Base-by-base conservation (phyloP, 345 rosid genomes). In the Aquilaria sinensis region DNA sequence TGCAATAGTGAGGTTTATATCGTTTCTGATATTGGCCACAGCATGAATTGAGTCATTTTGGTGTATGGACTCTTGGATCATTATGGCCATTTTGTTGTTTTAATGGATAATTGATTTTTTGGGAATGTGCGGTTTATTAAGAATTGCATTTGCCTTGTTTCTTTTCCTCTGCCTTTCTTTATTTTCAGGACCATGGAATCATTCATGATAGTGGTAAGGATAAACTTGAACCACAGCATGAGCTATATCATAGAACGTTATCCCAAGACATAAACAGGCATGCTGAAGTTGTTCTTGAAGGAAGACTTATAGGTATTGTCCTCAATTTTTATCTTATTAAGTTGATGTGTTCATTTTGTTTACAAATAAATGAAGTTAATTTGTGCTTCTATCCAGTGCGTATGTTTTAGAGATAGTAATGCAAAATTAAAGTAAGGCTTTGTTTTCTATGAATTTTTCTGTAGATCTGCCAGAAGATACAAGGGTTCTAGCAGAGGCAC, bases 221-320 rank as follows among this genome's bases (percentile, higher is more conserved):
- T 49, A 41, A 64, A 57, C 72, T 48, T 57, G 90, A 90, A 61
- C 74, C 81, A 41, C 85, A 73, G 71, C 58, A 77, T 23, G 92
- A 80, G 62, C 75, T 72, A 10, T 79, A 80, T 70, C 76, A 31
- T 64, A 84, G 97, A 70, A 84, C 96, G 61, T 73, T 93, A 69
- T 77, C 83, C 60, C 96, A 84, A 61, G 97, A 87, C 55, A 82
- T 93, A 67, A 87, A 87, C 59, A 81, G 96, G 55, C 98, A 93
- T 78, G 90, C 92, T 60, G 93, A 91, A 62, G 92, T 90, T 69
- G 94, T 93, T 75, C 92, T 90, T 70, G 92, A 88, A 70, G 98
- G 98, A 77, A 74, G 87, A 73, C 54, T 74, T 75, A 70, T 88
- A 67, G 96, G 98, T 84, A 68, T 65, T 69, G 64, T 62, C 64